Conservation (phyloP, 495 filamentous ascomycete genomes). For the Chaetomium cochliodes region DNA sequence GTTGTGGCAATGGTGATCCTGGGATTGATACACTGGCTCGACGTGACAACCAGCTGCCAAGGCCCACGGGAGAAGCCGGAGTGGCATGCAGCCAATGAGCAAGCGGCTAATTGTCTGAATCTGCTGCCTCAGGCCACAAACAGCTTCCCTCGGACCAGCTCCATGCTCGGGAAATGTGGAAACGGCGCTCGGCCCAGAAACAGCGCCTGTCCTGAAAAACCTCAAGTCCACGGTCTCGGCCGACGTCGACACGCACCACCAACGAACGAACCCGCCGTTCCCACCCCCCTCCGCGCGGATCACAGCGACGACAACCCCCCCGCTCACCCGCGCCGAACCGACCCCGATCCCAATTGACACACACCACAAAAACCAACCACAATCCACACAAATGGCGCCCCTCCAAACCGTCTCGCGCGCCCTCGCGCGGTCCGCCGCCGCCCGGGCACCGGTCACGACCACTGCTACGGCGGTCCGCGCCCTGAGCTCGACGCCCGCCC, state of each 20-base stretch:
- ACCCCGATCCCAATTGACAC: neutral
- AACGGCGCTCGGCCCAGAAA: slow-evolving; percentile 43
- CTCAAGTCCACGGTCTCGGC: slow-evolving; percentile 44
- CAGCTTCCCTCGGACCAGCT: slow-evolving; percentile 19
- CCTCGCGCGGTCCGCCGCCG: slow-evolving; percentile 44
- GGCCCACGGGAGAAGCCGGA: slow-evolving; percentile 33
- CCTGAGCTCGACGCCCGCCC: slow-evolving; percentile 46
- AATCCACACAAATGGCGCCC: slow-evolving; percentile 42
- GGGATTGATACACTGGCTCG: slow-evolving; percentile 15
- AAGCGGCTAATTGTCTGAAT: slow-evolving; percentile 19
- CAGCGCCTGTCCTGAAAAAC: slow-evolving; percentile 43
- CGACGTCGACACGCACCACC: slow-evolving; percentile 19
- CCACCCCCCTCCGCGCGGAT: slow-evolving; percentile 8
- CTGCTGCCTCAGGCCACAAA: slow-evolving; percentile 36
- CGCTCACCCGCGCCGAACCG: neutral
- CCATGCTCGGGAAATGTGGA: slow-evolving; percentile 32
- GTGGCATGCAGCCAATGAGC: slow-evolving; percentile 31
- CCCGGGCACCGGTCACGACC: slow-evolving; percentile 25
- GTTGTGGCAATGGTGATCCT: slow-evolving; percentile 9
- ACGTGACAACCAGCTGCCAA: slow-evolving; percentile 11
- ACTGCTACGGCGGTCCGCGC: slow-evolving; percentile 41
- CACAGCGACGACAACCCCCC: slow-evolving; percentile 7
- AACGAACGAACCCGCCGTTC: slow-evolving; percentile 6
- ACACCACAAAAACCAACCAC: slow-evolving; percentile 1
- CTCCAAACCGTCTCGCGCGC: slow-evolving; percentile 49